These are phyloP conservation scores for Ceratocystis harringtonii DNA, from an alignment of 2,329 filamentous ascomycete species.

Conservation along the genomic window DNA sequence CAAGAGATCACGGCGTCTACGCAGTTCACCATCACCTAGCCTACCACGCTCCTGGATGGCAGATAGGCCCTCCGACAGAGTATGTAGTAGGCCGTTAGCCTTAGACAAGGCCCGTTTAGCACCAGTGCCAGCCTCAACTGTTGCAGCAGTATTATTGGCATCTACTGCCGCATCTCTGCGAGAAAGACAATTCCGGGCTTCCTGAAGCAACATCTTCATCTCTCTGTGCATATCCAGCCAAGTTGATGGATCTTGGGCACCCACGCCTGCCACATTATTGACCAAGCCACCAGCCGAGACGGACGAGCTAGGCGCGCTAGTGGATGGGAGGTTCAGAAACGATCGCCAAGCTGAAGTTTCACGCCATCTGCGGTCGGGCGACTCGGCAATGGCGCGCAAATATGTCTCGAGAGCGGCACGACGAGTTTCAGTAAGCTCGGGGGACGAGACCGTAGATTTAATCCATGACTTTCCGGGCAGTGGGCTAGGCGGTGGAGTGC, in stretches of 20 bases:
- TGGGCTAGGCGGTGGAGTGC: conserved; percentile 47
- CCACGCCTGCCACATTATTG: conserved; percentile 25
- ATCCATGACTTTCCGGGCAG: conserved; percentile 67
- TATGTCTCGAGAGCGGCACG: conserved; percentile 55
- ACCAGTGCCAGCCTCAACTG: conserved; percentile 50
- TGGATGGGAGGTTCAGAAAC: conserved; percentile 55
- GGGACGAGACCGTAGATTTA: conserved; percentile 52
- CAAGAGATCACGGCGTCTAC: conserved; percentile 55
- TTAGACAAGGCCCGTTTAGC: conserved; percentile 61
- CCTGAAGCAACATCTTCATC: conserved; percentile 55
- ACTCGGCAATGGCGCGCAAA: conserved; percentile 54
- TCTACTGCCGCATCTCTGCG: conserved; percentile 42
- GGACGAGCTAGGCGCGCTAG: conserved; percentile 34
- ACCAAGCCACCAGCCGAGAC: conserved; percentile 33
- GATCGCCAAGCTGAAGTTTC: conserved; percentile 56
- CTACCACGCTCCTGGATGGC: conserved; percentile 38
- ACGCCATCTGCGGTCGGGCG: conserved; percentile 62
- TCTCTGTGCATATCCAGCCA: conserved; percentile 67
- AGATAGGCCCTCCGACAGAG: conserved; percentile 50
- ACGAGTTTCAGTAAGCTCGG: conserved; percentile 56
- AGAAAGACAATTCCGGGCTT: conserved; percentile 50
- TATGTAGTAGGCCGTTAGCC: conserved; percentile 47
- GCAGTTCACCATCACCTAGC: conserved; percentile 59
- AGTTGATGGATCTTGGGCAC: conserved; percentile 44
- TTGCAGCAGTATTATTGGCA: conserved; percentile 28